Percentiles rank a stretch among this genome's conserved stretches.
Evolutionary conservation across 495 filamentous ascomycete genomes (phyloP).

Genomic region (Achaetomiella virescens): DNA sequence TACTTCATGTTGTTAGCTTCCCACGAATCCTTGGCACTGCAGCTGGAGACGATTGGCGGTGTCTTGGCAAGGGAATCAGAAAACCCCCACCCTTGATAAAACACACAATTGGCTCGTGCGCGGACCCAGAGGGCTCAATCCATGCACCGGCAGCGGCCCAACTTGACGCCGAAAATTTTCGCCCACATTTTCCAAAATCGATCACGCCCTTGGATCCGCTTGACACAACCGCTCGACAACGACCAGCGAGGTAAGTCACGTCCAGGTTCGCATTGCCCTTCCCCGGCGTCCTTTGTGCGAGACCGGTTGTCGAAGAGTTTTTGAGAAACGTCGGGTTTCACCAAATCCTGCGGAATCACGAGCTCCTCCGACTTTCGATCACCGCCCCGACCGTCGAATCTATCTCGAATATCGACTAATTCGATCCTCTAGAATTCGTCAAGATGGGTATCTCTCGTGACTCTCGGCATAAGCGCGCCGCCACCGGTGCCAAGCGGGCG

Average conservation of each 20-base stretch:
- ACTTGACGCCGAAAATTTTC: slow-evolving; percentile 27
- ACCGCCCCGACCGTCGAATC: slow-evolving; percentile 2
- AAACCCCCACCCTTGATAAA: neutral
- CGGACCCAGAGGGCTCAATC: slow-evolving; percentile 11
- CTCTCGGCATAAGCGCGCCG: slow-evolving; percentile 97
- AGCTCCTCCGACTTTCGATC: neutral
- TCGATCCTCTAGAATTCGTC: slow-evolving; percentile 34
- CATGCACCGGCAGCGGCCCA: slow-evolving; percentile 16
- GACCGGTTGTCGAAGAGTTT: neutral
- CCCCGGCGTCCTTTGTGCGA: neutral
- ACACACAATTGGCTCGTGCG: neutral
- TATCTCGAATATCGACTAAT: slow-evolving; percentile 11
- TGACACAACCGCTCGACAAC: slow-evolving; percentile 20
- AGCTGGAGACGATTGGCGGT: neutral
- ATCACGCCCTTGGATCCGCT: slow-evolving; percentile 12
- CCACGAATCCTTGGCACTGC: too few species aligned
- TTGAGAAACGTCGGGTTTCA: neutral
- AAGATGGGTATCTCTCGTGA: slow-evolving; percentile 99
- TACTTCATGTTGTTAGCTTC: neutral
- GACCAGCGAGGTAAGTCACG: slow-evolving; percentile 22
- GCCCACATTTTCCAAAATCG: slow-evolving; percentile 33
- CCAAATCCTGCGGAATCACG: neutral
- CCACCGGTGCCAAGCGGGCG: slow-evolving; percentile 92
- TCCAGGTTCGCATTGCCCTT: slow-evolving; percentile 2
- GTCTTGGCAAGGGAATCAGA: neutral